phyloP scores from a whole-genome alignment of 2,329 filamentous ascomycete species.

The Neonectria faginata region DNA sequence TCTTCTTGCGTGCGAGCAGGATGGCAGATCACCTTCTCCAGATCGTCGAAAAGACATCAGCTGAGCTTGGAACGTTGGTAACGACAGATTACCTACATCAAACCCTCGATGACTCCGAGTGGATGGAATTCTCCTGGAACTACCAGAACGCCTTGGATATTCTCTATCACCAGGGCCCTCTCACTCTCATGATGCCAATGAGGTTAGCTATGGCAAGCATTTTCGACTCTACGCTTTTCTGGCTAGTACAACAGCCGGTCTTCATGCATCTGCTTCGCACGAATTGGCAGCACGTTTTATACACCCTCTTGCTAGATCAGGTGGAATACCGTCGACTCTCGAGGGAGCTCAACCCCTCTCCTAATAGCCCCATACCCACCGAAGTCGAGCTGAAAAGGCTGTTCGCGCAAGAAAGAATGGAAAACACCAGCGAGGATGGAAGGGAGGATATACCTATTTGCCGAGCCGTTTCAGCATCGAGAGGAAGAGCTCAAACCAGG shows the following conservation, averaged over 20 bases:
- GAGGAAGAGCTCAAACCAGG: not conserved
- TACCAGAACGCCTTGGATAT: constrained; percentile 48
- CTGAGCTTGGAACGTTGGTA: constrained; percentile 40
- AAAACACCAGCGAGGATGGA: not conserved
- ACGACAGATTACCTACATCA: constrained; percentile 28
- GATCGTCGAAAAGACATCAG: constrained; percentile 44
- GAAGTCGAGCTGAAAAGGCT: constrained; percentile 38
- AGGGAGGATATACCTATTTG: not conserved
- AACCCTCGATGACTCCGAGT: constrained; percentile 35
- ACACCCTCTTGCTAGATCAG: constrained; percentile 45
- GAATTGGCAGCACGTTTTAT: constrained; percentile 42
- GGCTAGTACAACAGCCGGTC: constrained; percentile 43
- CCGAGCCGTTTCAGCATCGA: not conserved
- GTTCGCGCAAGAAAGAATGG: constrained; percentile 23
- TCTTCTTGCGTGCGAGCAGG: constrained; percentile 45
- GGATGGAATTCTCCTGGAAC: constrained; percentile 41
- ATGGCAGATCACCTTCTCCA: constrained; percentile 46
- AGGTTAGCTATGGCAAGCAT: constrained; percentile 49
- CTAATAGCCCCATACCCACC: constrained; percentile 32
- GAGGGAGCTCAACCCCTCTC: constrained; percentile 22
- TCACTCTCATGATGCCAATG: constrained; percentile 48
- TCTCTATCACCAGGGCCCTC: constrained; percentile 40
- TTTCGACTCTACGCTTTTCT: constrained; percentile 45
- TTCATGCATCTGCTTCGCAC: constrained; percentile 42
- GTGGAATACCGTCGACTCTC: constrained; percentile 41